Conservation (phyloP, 441 rosid genomes). For the Kokia cookei region DNA sequence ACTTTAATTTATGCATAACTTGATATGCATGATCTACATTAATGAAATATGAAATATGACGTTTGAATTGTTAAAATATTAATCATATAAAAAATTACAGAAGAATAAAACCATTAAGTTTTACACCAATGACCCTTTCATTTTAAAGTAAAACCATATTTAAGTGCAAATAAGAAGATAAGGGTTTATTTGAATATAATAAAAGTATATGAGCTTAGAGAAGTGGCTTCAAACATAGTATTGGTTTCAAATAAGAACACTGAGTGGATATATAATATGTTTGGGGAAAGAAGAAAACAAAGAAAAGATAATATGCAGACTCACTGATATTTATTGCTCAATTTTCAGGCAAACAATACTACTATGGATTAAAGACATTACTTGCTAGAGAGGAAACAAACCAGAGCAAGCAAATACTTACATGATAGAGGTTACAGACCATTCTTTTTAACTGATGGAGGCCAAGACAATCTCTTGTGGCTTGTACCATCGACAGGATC, state of each 20-base stretch:
- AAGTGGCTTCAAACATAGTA: no score
- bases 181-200: no score
- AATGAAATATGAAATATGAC: no score
- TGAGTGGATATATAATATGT: not conserved
- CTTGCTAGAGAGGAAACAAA: not conserved
- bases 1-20: no score
- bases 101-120: no score
- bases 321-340: not conserved
- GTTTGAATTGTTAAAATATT: no score
- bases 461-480: constrained; percentile 84
- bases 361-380: not conserved
- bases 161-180: no score
- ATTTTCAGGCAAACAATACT: not conserved
- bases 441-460: constrained; percentile 45
- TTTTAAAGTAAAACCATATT: no score
- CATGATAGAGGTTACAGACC: not conserved
- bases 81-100: no score
- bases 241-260: not conserved
- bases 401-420: not conserved
- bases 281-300: not conserved
- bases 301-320: not conserved
- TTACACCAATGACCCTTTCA: no score
- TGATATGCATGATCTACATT: no score
- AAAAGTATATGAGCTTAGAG: no score
- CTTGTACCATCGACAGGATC: constrained; percentile 36